Evolutionary conservation across 2,329 filamentous ascomycete genomes (phyloP), one percentile per base, ranked within the genome.

Genomic region (Cucurbitaria berberidis): DNA sequence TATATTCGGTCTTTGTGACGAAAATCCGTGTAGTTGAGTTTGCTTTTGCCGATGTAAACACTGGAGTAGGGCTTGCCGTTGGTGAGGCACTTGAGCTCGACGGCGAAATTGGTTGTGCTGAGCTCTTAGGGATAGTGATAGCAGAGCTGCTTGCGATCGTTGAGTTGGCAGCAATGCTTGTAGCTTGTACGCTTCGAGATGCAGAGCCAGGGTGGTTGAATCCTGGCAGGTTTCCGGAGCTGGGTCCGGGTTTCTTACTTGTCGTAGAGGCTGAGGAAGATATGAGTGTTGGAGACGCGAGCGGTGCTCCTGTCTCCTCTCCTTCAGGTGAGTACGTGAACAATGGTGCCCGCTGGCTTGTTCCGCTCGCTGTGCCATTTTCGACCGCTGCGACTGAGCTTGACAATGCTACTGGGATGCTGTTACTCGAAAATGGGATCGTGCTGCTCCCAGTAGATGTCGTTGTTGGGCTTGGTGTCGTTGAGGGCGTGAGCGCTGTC

Each of bases 1-100:
- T 70, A 49, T 66, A 72, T 41, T 67, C 54, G 1, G 68, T 72
- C 29, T 63, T 59, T 3, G 64, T 72, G 27, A 73, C 58, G 34
- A 66, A 45, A 13, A 64, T 39, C 15, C 53, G 59, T 10, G 60
- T 56, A 26, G 62, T 59, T 24, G 58, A 51, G 11, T 60, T 54
- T 15, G 38, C 24, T 15, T 29, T 18, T 1, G 29, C 47, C 6
- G 55, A 47, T 16, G 45, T 27, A 10, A 39, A 22, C 26, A 16
- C 27, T 19, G 56, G 40, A 21, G 49, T 40, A 1, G 36, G 16
- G 24, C n/a, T 11, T 8, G 21, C 24, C 26, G 18, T 35, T 9
- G 48, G 26, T 8, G 52, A 46, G 16, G 36, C 27, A 13, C 29
- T 50, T 3, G 56, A 29, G 2, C 30, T 40, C 8, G 44, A 34